A percentile compares a stretch with the other conserved stretches of the same genome.
phyloP scores from a whole-genome alignment of 768 basidiomycete species.

The Pleurotus pulmonarius region DNA sequence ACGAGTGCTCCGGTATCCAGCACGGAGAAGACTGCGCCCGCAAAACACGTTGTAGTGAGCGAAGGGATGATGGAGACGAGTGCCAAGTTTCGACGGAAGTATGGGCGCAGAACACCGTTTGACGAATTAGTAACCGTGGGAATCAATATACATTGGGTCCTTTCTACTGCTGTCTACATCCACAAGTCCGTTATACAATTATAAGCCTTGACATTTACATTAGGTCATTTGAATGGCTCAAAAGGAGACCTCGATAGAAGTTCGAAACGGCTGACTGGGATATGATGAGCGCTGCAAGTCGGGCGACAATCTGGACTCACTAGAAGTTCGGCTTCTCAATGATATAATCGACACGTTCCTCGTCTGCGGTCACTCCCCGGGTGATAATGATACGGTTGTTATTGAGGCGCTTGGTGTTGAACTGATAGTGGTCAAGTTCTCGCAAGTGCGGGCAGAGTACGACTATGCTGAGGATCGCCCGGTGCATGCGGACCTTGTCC shows the following conservation, averaged over 20 bases:
- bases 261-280: background rate
- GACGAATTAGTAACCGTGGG: slow-evolving; percentile 2
- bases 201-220: too few relatives aligned
- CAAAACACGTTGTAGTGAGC: background rate
- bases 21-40: background rate
- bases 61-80: background rate
- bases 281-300: background rate
- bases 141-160: background rate
- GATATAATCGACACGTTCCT: slow-evolving; percentile 10
- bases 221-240: too few relatives aligned
- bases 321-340: slow-evolving; percentile 1
- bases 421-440: slow-evolving; percentile 37
- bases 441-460: slow-evolving; percentile 35
- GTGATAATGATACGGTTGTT: slow-evolving; percentile 34
- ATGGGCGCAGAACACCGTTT: background rate
- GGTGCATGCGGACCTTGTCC: slow-evolving; percentile 35
- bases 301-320: background rate
- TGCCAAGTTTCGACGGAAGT: background rate
- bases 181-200: too few relatives aligned
- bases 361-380: slow-evolving; percentile 19
- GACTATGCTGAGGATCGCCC: slow-evolving; percentile 34
- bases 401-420: slow-evolving; percentile 26
- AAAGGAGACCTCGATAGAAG: too few relatives aligned
- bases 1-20: background rate
- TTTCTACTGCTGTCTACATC: too few relatives aligned